Evolutionary conservation across 306 rosid species (phyloP).

Genomic region (Lagenaria siceraria): DNA sequence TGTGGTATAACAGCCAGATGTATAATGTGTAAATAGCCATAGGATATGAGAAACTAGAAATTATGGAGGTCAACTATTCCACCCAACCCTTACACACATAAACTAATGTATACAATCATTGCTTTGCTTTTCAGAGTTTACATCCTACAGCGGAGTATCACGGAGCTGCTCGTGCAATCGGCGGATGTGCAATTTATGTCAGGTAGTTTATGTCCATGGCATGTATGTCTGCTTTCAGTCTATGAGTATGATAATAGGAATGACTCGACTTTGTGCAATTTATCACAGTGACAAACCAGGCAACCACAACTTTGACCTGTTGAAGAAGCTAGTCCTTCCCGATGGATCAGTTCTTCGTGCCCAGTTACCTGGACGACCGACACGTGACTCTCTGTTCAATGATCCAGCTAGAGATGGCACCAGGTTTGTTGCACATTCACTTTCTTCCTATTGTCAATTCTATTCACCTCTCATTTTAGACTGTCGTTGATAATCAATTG

Average conservation of each 20-base stretch:
- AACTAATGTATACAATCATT: not conserved
- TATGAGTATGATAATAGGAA: not conserved
- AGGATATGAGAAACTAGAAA: not conserved
- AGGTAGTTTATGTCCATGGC: slow-evolving; percentile 30
- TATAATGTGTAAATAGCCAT: not conserved
- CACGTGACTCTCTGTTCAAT: slow-evolving; percentile 66
- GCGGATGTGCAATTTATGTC: slow-evolving; percentile 96
- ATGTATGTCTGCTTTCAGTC: not conserved
- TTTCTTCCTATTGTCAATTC: not conserved
- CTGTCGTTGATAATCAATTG: not conserved
- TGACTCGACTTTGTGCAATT: not conserved
- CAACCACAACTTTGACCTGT: slow-evolving; percentile 77
- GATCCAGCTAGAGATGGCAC: slow-evolving; percentile 92
- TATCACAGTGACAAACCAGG: slow-evolving; percentile 78
- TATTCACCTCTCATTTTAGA: not conserved
- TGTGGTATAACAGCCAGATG: not conserved
- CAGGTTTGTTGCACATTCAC: slow-evolving; percentile 31
- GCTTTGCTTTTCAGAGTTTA: slow-evolving; percentile 37
- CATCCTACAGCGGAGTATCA: slow-evolving; percentile 95
- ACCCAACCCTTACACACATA: not conserved
- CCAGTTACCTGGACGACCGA: slow-evolving; percentile 82
- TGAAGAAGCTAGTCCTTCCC: slow-evolving; percentile 83
- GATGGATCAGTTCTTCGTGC: slow-evolving; percentile 96
- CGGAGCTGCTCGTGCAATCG: slow-evolving; percentile 90
- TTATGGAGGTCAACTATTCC: not conserved